phyloP scores from a whole-genome alignment of 2,329 filamentous ascomycete species.

The Aspergillus thermomutatus region DNA sequence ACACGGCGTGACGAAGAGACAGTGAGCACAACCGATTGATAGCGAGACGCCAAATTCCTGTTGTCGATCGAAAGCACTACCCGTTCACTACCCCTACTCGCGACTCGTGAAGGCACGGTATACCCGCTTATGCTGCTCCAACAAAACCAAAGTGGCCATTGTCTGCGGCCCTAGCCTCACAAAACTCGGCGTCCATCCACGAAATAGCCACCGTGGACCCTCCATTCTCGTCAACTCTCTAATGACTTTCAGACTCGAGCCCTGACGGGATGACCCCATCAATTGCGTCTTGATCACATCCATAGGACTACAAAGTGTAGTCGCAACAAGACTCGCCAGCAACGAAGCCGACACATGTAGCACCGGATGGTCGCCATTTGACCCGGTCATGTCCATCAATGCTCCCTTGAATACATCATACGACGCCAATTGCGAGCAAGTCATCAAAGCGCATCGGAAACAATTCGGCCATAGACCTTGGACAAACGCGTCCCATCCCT shows the following conservation, averaged over 20 bases:
- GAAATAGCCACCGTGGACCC: slow-evolving; percentile 80
- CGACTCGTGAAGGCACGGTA: slow-evolving; percentile 48
- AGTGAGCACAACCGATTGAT: too few species aligned
- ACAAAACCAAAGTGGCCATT: slow-evolving; percentile 79
- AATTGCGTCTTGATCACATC: slow-evolving; percentile 88
- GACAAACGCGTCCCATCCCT: slow-evolving; percentile 17
- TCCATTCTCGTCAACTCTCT: slow-evolving; percentile 66
- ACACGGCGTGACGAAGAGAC: too few species aligned
- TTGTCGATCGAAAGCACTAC: too few species aligned
- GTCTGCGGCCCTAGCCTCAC: slow-evolving; percentile 66
- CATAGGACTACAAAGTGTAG: slow-evolving; percentile 78
- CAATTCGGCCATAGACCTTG: slow-evolving; percentile 69
- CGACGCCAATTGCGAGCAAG: slow-evolving; percentile 74
- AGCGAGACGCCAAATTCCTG: too few species aligned
- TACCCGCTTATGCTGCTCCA: slow-evolving; percentile 80
- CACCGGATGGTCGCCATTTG: slow-evolving; percentile 63
- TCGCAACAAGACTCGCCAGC: slow-evolving; percentile 76
- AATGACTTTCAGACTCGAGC: slow-evolving; percentile 56
- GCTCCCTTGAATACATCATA: slow-evolving; percentile 79
- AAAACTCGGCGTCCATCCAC: slow-evolving; percentile 78
- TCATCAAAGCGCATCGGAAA: slow-evolving; percentile 81
- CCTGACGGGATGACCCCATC: slow-evolving; percentile 59
- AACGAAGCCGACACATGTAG: slow-evolving; percentile 78
- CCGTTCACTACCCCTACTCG: too few species aligned
- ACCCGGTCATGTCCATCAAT: slow-evolving; percentile 62